phyloP scores from a whole-genome alignment of 2,329 filamentous ascomycete genomes.

The Simplicillium sp. region DNA sequence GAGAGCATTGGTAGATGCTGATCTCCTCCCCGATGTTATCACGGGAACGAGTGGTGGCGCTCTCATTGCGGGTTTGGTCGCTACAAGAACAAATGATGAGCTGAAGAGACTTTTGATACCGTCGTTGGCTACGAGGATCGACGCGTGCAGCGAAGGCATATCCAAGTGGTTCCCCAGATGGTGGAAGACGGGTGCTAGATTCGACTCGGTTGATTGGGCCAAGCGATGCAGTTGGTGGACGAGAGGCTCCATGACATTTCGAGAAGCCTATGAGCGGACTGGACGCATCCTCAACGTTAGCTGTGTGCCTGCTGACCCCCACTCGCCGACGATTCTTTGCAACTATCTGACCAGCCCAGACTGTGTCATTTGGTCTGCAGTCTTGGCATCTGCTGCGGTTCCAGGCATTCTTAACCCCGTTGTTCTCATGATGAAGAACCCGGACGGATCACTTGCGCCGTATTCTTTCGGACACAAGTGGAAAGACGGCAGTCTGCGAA shows the following conservation, averaged over 20 bases:
- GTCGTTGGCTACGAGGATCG: slow-evolving; percentile 75
- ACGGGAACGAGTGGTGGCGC: slow-evolving; percentile 94
- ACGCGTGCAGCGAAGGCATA: slow-evolving; percentile 71
- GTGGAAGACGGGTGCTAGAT: slow-evolving; percentile 88
- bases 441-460: slow-evolving; percentile 66
- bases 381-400: slow-evolving; percentile 88
- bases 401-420: slow-evolving; percentile 93
- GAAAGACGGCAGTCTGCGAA: slow-evolving; percentile 93
- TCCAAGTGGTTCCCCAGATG: slow-evolving; percentile 71
- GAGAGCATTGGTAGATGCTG: slow-evolving; percentile 78
- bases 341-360: slow-evolving; percentile 94
- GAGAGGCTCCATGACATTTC: slow-evolving; percentile 83
- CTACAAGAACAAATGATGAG: slow-evolving; percentile 86
- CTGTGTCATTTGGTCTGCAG: slow-evolving; percentile 97
- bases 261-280: slow-evolving; percentile 87
- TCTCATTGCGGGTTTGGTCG: slow-evolving; percentile 75
- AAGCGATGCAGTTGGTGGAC: slow-evolving; percentile 81
- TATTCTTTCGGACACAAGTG: slow-evolving; percentile 98
- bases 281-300: slow-evolving; percentile 92
- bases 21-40: slow-evolving; percentile 83
- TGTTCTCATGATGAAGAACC: slow-evolving; percentile 82
- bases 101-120: slow-evolving; percentile 77
- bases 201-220: slow-evolving; percentile 91
- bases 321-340: slow-evolving; percentile 82
- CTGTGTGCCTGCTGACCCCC: slow-evolving; percentile 90